Percentiles rank a stretch among this genome's conserved stretches.
Evolutionary conservation across 306 rosid genomes (phyloP).

Genomic region (Corylus americana): DNA sequence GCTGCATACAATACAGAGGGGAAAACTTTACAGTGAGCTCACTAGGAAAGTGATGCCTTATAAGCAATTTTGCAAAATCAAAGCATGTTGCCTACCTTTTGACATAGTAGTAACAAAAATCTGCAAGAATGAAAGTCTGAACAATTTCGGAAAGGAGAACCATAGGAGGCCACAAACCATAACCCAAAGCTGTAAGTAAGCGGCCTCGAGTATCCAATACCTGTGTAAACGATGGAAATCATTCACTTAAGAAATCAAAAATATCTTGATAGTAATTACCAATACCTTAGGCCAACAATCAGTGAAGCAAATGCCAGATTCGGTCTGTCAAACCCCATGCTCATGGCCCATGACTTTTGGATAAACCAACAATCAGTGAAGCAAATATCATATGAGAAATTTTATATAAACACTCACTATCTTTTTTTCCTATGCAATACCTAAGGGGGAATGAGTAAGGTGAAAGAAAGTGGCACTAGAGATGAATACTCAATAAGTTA

Average conservation of each 20-base stretch:
- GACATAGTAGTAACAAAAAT: conserved; percentile 79
- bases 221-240: conserved; percentile 32
- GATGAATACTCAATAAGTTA: too few relatives aligned
- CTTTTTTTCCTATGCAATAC: too few relatives aligned
- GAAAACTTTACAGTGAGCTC: conserved; percentile 17
- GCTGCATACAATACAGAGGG: conserved; percentile 49
- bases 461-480: too few relatives aligned
- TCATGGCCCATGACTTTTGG: not conserved
- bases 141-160: conserved; percentile 72
- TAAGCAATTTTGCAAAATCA: not conserved
- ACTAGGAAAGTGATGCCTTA: conserved; percentile 4
- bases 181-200: conserved; percentile 66
- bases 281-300: not conserved
- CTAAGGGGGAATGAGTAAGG: too few relatives aligned
- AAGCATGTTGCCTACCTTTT: conserved; percentile 48
- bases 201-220: conserved; percentile 66
- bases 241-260: not conserved
- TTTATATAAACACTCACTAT: not conserved
- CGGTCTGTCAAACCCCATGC: not conserved
- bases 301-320: not conserved
- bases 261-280: not conserved
- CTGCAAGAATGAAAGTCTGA: conserved; percentile 81
- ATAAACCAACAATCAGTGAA: not conserved
- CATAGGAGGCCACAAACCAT: conserved; percentile 76
- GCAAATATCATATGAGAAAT: not conserved